Evolutionary conservation across 2,329 filamentous ascomycete species (phyloP), one percentile per base, ranked within the genome.

Genomic region (Bisporella sp.): DNA sequence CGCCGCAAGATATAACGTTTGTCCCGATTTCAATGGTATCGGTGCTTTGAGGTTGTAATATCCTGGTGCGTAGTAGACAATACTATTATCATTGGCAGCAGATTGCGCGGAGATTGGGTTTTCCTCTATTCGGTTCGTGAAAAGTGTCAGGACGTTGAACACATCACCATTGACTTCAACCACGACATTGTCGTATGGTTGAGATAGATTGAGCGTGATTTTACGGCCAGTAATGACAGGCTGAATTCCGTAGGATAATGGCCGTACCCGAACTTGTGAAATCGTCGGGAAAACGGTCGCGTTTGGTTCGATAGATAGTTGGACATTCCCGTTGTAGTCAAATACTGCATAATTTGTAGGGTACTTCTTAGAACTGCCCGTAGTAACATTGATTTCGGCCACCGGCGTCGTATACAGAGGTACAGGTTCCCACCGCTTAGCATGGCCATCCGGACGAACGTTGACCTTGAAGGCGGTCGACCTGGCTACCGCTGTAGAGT

Each of bases 1-100:
- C 13, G 48, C 47, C 5, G 56, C 56, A 32, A 61, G 21, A 37
- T 59, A 62, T 5, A 62, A 46, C 6, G 57, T 61, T 44, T 55
- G 49, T 5, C 56, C 57, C 4, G 46, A 51, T n/a, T 46, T 41
- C 9, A 55, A 40, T 8, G 31, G n/a, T 9, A 53, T 11, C 9
- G 41, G 11, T 5, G 40, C 47, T 2, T 44, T 54, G 6, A 57
- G 47, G 1, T 52, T 52, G 44, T 57, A 47, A 41, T 61, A 58
- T 0, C 64, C 64, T 1, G 59, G 61, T 2, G 59, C 62, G 47
- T 61, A 66, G 53, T 62, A 66, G 28, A 59, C 42, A 8, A 60
- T 54, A 12, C 49, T 42, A 1, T 55, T 52, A 12, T 57, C 54
- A 5, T 53, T 41, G 30, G 41, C 29, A 21, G 51, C 47, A 1